Conservation (phyloP, 192 early-diverging fungal genomes). For the Coemansia sp. region DNA sequence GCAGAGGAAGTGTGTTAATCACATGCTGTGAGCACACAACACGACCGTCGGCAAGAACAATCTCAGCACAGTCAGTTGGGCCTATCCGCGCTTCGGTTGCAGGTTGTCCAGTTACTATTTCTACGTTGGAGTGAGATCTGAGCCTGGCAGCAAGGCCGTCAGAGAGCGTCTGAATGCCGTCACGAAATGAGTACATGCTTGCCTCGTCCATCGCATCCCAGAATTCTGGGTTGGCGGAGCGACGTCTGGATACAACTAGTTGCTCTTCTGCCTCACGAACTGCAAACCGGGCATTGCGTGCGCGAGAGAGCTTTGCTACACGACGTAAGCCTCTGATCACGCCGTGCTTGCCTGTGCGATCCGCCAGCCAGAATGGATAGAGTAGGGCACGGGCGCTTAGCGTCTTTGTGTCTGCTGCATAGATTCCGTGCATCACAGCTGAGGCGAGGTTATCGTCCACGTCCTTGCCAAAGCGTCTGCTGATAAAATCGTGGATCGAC, state of each 20-base stretch:
- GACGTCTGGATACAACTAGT: conserved; percentile 18
- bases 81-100: conserved; percentile 49
- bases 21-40: conserved; percentile 58
- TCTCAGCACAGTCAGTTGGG: conserved; percentile 26
- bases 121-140: conserved; percentile 56
- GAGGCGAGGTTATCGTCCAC: conserved; percentile 83
- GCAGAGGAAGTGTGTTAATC: conserved; percentile 68
- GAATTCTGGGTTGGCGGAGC: conserved; percentile 55
- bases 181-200: conserved; percentile 81
- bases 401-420: conserved; percentile 79
- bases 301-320: conserved; percentile 34
- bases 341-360: conserved; percentile 41
- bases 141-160: conserved; percentile 60
- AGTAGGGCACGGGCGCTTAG: conserved; percentile 77
- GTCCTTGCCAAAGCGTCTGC: conserved; percentile 68
- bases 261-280: conserved; percentile 22
- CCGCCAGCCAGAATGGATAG: conserved; percentile 68
- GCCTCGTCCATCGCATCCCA: conserved; percentile 59
- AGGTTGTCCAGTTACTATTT: conserved; percentile 51
- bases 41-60: conserved; percentile 28
- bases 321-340: conserved; percentile 29
- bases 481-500: conserved; percentile 79
- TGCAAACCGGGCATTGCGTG: conserved; percentile 21
- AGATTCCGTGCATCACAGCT: conserved; percentile 90
- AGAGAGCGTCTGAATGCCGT: conserved; percentile 73